Evolutionary conservation across 192 early-diverging fungal genomes (phyloP).

Genomic region (Coemansia sp.): DNA sequence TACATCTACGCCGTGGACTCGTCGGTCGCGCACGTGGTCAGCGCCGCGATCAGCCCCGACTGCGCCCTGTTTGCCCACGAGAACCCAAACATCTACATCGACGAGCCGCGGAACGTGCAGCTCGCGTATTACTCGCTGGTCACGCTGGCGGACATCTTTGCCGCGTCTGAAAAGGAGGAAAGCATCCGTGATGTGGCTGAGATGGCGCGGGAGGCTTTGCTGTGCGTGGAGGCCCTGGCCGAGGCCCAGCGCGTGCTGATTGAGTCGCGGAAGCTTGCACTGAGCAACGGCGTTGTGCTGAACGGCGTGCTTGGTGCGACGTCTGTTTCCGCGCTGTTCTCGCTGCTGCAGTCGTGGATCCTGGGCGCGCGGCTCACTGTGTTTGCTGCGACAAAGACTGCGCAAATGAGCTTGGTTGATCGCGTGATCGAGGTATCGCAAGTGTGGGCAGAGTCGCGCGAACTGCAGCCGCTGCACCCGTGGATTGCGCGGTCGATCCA

Average conservation of each 20-base stretch:
- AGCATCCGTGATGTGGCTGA: background rate
- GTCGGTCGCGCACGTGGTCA: slow-evolving; percentile 4
- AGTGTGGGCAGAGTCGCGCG: slow-evolving; percentile 11
- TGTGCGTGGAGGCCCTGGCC: slow-evolving; percentile 36
- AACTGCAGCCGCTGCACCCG: slow-evolving; percentile 31
- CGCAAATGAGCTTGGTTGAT: background rate
- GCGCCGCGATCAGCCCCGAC: slow-evolving; percentile 34
- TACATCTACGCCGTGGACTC: slow-evolving; percentile 19
- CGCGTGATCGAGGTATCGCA: slow-evolving; percentile 12
- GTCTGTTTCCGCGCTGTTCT: slow-evolving; percentile 25
- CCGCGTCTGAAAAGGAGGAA: background rate
- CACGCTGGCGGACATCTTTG: slow-evolving; percentile 8
- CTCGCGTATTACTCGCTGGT: slow-evolving; percentile 51
- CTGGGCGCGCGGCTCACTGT: slow-evolving; percentile 40
- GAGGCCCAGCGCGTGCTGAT: slow-evolving; percentile 13
- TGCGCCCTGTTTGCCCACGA: slow-evolving; percentile 78
- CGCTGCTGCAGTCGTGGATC: slow-evolving; percentile 49
- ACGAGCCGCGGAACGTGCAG: slow-evolving; percentile 66
- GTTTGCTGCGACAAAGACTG: slow-evolving; percentile 25
- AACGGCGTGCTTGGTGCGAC: slow-evolving; percentile 24
- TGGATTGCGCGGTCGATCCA: slow-evolving; percentile 32
- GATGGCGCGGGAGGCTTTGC: slow-evolving; percentile 3
- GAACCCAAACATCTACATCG: slow-evolving; percentile 71
- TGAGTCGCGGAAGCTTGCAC: slow-evolving; percentile 6
- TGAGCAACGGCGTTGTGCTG: slow-evolving; percentile 7